phyloP scores from a whole-genome alignment of 257 asterid species.

The Ilex aquifolium region DNA sequence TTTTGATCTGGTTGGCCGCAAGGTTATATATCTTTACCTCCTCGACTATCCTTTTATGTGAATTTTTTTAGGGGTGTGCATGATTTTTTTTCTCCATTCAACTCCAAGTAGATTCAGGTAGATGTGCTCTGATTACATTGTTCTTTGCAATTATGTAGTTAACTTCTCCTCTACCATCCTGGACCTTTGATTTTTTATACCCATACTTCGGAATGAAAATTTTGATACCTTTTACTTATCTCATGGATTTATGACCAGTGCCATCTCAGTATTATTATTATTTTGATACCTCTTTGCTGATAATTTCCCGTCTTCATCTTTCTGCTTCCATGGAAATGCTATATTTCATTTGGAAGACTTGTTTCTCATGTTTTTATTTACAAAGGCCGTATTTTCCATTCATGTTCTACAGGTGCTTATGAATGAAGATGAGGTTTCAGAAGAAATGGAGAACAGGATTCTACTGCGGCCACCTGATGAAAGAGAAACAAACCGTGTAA shows the following conservation, averaged over 20 bases:
- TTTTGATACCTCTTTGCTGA: too few species aligned
- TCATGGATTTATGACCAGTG: too few species aligned
- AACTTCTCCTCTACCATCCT: too few species aligned
- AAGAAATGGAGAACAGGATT: conserved; percentile 56
- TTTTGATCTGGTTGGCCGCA: conserved; percentile 92
- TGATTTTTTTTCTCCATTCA: too few species aligned
- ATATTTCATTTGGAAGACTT: not conserved
- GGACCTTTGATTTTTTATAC: too few species aligned
- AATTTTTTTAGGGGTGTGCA: not conserved
- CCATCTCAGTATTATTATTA: too few species aligned
- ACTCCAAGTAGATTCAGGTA: too few species aligned
- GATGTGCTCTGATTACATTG: too few species aligned
- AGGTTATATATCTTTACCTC: conserved; percentile 36
- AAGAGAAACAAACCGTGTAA: conserved; percentile 58
- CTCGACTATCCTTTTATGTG: not conserved
- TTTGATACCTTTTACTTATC: too few species aligned
- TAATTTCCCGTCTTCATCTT: too few species aligned
- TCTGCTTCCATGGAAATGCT: not conserved
- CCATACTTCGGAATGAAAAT: too few species aligned
- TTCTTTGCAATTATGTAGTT: too few species aligned
- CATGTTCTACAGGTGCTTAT: conserved; percentile 57
- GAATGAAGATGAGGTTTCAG: conserved; percentile 70
- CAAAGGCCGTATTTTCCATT: not conserved
- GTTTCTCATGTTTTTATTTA: not conserved
- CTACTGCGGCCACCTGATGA: conserved; percentile 54